A percentile compares a stretch with the other conserved stretches of the same genome.
Conservation (phyloP, 2,329 filamentous ascomycete genomes). For the Akanthomyces lecanii region DNA sequence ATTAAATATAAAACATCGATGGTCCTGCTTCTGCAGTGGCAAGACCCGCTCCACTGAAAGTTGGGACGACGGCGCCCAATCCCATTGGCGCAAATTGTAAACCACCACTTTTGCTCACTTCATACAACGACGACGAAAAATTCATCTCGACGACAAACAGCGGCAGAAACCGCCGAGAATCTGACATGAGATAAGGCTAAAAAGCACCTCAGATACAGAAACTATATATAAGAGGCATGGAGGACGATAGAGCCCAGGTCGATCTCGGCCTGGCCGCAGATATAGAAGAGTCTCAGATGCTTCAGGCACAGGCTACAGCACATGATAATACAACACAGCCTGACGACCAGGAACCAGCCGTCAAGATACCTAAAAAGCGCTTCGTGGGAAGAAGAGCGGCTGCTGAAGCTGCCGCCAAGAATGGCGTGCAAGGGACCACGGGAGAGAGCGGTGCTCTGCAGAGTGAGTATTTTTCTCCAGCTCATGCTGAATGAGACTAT, state of each 20-base stretch:
- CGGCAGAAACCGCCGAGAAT: neutral
- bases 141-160: neutral
- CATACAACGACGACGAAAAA: conserved; percentile 7
- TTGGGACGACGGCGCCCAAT: conserved; percentile 8
- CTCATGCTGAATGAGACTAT: neutral
- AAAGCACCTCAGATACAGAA: neutral
- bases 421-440: conserved; percentile 25
- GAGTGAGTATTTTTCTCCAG: conserved; percentile 42
- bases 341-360: conserved; percentile 36
- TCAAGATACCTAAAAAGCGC: conserved; percentile 79
- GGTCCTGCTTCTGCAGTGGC: neutral
- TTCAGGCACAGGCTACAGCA: conserved; percentile 31
- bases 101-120: conserved; percentile 11
- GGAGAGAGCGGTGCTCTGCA: conserved; percentile 32
- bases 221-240: conserved; percentile 48
- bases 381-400: conserved; percentile 83
- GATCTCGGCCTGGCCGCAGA: conserved; percentile 68
- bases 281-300: conserved; percentile 48
- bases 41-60: conserved; percentile 11
- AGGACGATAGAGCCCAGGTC: conserved; percentile 66
- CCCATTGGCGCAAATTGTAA: conserved; percentile 17
- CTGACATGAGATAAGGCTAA: neutral
- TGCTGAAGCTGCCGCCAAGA: conserved; percentile 49
- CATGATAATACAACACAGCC: conserved; percentile 26
- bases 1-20: neutral